Evolutionary conservation across 2,329 filamentous ascomycete species (phyloP), one percentile per base, ranked within the genome.

Genomic region (Zymoseptoria tritici): DNA sequence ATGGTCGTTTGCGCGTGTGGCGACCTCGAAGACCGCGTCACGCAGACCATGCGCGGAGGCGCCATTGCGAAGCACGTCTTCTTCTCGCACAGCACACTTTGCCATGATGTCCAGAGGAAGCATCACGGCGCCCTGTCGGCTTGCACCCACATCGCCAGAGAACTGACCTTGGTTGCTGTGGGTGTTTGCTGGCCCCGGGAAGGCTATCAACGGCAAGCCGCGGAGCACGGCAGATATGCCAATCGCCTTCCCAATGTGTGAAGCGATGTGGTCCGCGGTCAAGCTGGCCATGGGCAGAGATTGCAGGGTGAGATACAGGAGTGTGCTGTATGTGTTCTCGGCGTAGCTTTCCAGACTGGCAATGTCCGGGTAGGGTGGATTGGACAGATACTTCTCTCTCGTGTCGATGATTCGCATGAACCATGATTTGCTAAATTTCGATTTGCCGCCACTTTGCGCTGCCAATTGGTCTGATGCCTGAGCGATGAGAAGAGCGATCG

Each of bases 1-100:
- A 75, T 99, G 94, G 72, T 99, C 94, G 70, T 95, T 95, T 6
- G 94, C 94, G 46, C 93, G 84, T 0, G 94, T 99, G 0, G 94
- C 94, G 13, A 99, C 90, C 3, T 85, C 83, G 75, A 97, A 99
- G 0, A 97, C 85, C 3, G 92, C 93, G 74, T 99, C 93, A 62
- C 89, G 86, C 19, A 97, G 80, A 0, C 92, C 92, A 0, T 85
- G 80, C 0, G 93, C 93, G n/a, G 84, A 77, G 0, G 88, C 85
- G 0, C 92, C 93, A 50, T 86, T 81, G 8, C 93, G 83, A 61
- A 96, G 89, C 0, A 99, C 87, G 51, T 96, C 90, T 72, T 99
- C 94, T 72, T 97, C 93, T 56, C 85, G 85, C 0, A 97, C 82
- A 1, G 87, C 87, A 4, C 83, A 79, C 66, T 93, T 85, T 0